A percentile compares a stretch with the other conserved stretches of the same genome.
These are phyloP conservation scores for Claviceps paspali DNA, from an alignment of 2,329 filamentous ascomycete species.

Conservation along the genomic window DNA sequence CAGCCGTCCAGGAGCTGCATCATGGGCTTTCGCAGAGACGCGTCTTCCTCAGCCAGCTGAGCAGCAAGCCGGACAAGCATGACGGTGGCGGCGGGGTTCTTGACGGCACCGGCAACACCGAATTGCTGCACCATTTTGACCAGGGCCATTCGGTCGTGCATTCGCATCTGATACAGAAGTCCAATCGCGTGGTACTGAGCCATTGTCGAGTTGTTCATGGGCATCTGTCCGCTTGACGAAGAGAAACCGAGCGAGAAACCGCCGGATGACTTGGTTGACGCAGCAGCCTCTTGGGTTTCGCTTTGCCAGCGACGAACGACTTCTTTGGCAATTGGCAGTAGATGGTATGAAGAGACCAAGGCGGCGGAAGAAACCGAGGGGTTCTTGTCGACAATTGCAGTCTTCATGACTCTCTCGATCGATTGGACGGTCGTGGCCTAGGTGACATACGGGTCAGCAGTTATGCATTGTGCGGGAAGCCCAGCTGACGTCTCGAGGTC, in stretches of 20 bases:
- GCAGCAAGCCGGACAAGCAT: constrained; percentile 87
- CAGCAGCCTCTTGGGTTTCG: constrained; percentile 93
- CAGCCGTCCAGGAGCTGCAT: constrained; percentile 92
- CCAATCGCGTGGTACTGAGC: constrained; percentile 97
- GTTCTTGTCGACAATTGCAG: constrained; percentile 97
- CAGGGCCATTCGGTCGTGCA: constrained; percentile 92
- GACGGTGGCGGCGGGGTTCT: constrained; percentile 84
- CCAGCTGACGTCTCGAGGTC: neutral
- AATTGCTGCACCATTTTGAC: constrained; percentile 99
- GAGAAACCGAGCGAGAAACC: constrained; percentile 88
- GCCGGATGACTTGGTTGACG: constrained; percentile 71
- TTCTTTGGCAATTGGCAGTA: constrained; percentile 88
- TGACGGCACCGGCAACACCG: constrained; percentile 75
- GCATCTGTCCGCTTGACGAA: constrained; percentile 56
- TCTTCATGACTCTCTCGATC: constrained; percentile 97
- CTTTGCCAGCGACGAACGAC: constrained; percentile 96
- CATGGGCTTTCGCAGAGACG: constrained; percentile 83
- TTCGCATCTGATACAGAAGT: constrained; percentile 92
- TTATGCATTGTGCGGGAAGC: neutral
- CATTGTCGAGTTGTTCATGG: constrained; percentile 92
- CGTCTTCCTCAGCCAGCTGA: constrained; percentile 87
- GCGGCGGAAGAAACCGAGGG: constrained; percentile 93
- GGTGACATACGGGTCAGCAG: neutral
- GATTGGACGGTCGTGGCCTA: constrained; percentile 90
- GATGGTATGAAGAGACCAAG: constrained; percentile 91